Conservation (phyloP, 352 stramenopile species). For the Globisporangium viniferum region DNA sequence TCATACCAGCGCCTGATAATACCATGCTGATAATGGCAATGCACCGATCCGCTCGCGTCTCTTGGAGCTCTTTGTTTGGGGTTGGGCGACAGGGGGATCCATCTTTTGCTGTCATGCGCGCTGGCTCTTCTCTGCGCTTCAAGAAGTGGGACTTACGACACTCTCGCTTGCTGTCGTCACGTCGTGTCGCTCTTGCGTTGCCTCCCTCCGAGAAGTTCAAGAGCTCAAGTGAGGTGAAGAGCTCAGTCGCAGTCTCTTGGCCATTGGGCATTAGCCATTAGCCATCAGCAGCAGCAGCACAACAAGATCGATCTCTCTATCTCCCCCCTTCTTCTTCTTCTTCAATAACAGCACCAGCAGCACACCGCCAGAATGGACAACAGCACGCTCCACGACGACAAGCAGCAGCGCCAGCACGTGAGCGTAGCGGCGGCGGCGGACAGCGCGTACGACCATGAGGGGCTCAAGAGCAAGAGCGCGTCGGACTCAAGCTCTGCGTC, state of each 20-base stretch:
- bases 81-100: not conserved
- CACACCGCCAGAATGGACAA: constrained; percentile 12
- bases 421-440: not conserved
- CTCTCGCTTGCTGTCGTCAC: not conserved
- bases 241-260: not conserved
- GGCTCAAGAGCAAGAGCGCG: constrained; percentile 6
- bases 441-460: constrained; percentile 8
- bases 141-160: not conserved
- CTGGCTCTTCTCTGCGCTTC: not conserved
- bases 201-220: not conserved
- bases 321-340: not conserved
- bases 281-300: not conserved
- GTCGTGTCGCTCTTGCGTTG: not conserved
- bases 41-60: not conserved
- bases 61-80: not conserved
- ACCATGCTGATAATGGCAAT: not conserved
- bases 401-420: constrained; percentile 7
- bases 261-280: not conserved
- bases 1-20: not conserved
- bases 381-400: constrained; percentile 14
- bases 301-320: not conserved
- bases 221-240: not conserved
- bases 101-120: not conserved
- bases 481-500: not conserved
- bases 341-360: not conserved